Conservation (phyloP, 306 rosid genomes). For the Cicer arietinum region DNA sequence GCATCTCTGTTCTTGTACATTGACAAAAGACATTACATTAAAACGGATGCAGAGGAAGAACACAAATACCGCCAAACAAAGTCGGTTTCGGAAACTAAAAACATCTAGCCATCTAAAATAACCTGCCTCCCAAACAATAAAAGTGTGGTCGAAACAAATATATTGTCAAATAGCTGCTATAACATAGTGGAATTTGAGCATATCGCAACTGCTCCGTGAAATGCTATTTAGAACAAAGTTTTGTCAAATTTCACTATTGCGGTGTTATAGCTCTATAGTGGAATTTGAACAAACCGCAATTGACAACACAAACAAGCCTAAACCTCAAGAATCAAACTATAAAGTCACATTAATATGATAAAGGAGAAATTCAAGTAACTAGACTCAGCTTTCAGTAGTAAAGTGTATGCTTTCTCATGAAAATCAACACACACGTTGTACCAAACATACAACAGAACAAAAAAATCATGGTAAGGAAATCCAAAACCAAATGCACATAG, state of each 20-base stretch:
- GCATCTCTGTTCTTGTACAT: not conserved
- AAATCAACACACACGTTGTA: slow-evolving; percentile 10
- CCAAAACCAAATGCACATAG: slow-evolving; percentile 21
- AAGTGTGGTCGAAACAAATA: slow-evolving; percentile 1
- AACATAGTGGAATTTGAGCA: too few species aligned
- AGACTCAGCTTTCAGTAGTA: slow-evolving; percentile 12
- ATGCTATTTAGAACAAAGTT: too few species aligned
- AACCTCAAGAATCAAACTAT: slow-evolving; percentile 12
- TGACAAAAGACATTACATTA: not conserved
- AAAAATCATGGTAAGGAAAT: not conserved
- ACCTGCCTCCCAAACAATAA: not conserved
- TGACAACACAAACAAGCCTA: not conserved
- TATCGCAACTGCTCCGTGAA: too few species aligned
- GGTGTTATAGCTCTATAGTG: too few species aligned
- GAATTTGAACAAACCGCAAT: not conserved
- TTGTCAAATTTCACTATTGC: not conserved
- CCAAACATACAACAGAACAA: not conserved
- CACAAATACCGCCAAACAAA: not conserved
- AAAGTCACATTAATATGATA: not conserved
- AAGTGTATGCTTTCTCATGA: slow-evolving; percentile 10
- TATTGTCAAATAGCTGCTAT: not conserved
- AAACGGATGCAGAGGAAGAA: not conserved
- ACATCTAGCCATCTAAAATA: not conserved
- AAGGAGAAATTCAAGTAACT: not conserved
- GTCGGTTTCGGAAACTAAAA: not conserved